phyloP scores from a whole-genome alignment of 768 basidiomycete genomes.

The Myochromella boudieri region DNA sequence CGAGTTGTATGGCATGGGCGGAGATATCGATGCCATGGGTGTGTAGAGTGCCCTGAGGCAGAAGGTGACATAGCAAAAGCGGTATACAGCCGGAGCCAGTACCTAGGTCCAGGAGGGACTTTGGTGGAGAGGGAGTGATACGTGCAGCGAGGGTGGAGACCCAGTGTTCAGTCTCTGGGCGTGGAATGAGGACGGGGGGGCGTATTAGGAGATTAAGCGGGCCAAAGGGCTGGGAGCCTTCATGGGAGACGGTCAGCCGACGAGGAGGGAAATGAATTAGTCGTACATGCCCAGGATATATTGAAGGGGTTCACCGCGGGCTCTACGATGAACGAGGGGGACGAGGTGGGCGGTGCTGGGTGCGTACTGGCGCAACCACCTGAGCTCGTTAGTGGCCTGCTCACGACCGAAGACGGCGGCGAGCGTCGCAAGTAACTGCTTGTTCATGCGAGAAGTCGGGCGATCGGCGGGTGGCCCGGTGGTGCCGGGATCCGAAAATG shows the following conservation, averaged over 20 bases:
- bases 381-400: slow-evolving; percentile 40
- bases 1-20: slow-evolving; percentile 52
- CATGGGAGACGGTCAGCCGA: slow-evolving; percentile 14
- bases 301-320: slow-evolving; percentile 78
- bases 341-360: slow-evolving; percentile 24
- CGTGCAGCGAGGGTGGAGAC: slow-evolving; percentile 55
- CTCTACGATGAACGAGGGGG: slow-evolving; percentile 58
- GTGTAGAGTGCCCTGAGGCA: slow-evolving; percentile 51
- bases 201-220: slow-evolving; percentile 71
- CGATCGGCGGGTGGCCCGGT: slow-evolving; percentile 11
- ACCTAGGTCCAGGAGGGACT: slow-evolving; percentile 80
- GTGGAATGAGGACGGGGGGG: slow-evolving; percentile 87
- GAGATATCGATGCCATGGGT: slow-evolving; percentile 73
- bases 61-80: slow-evolving; percentile 71
- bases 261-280: slow-evolving; percentile 14
- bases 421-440: slow-evolving; percentile 24
- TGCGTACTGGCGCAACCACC: slow-evolving; percentile 40
- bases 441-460: slow-evolving; percentile 7
- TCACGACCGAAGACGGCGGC: slow-evolving; percentile 31
- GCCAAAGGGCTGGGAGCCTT: slow-evolving; percentile 88
- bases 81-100: slow-evolving; percentile 94
- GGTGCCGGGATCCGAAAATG: slow-evolving; percentile 18
- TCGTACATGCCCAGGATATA: slow-evolving; percentile 77
- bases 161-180: slow-evolving; percentile 94
- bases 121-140: slow-evolving; percentile 36